Conservation (phyloP, 2,329 filamentous ascomycete species). For the Lachnellula hyalina region DNA sequence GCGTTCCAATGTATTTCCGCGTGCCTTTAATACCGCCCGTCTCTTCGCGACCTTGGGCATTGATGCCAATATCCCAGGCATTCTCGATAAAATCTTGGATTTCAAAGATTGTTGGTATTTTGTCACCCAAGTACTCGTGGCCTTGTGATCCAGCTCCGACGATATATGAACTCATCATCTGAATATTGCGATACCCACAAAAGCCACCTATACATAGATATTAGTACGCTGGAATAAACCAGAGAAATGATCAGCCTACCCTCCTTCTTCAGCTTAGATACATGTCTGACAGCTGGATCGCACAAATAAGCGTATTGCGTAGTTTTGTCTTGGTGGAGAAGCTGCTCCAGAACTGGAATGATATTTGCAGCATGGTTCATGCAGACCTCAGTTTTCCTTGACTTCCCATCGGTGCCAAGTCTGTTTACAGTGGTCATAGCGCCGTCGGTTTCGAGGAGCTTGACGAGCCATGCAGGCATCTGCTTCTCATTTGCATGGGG, state of each 20-base stretch:
- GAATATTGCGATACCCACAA: slow-evolving; percentile 92
- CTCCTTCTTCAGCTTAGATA: slow-evolving; percentile 77
- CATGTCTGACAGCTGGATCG: slow-evolving; percentile 66
- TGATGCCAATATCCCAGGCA: slow-evolving; percentile 84
- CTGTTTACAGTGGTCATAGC: slow-evolving; percentile 50
- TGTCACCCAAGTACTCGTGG: slow-evolving; percentile 51
- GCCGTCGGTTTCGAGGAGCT: slow-evolving; percentile 54
- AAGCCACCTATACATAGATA: slow-evolving; percentile 60
- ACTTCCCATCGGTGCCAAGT: slow-evolving; percentile 38
- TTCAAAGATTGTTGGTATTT: slow-evolving; percentile 69
- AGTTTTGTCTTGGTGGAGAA: slow-evolving; percentile 58
- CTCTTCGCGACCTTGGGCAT: slow-evolving; percentile 66
- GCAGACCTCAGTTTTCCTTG: slow-evolving; percentile 37
- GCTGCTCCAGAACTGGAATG: slow-evolving; percentile 55
- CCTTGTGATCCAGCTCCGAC: slow-evolving; percentile 53
- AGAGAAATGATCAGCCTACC: slow-evolving; percentile 37
- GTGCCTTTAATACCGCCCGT: slow-evolving; percentile 86
- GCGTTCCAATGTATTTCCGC: slow-evolving; percentile 91
- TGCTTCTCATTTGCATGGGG: slow-evolving; percentile 66
- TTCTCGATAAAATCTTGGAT: slow-evolving; percentile 83
- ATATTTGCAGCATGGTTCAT: slow-evolving; percentile 48
- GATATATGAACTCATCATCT: slow-evolving; percentile 82
- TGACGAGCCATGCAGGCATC: slow-evolving; percentile 67
- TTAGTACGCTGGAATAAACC: neutral
- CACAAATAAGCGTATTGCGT: slow-evolving; percentile 75